These are phyloP conservation scores for Fraxinus cuspidata DNA, from an alignment of 257 asterid genomes.

Conservation along the genomic window DNA sequence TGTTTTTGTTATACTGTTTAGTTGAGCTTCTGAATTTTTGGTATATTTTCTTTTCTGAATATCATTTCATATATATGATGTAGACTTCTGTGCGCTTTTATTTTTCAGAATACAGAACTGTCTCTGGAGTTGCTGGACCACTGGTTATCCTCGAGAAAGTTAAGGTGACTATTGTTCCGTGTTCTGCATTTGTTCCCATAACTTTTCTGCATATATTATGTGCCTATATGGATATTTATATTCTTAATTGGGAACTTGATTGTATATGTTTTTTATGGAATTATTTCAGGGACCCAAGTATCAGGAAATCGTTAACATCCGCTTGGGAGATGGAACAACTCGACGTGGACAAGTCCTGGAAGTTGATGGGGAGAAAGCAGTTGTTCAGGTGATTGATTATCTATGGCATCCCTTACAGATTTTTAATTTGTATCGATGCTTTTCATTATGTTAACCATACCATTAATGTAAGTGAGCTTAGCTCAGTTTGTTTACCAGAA, in stretches of 20 bases:
- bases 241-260: slow-evolving; percentile 19
- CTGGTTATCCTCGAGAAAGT: slow-evolving; percentile 98
- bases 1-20: neutral
- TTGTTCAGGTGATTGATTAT: slow-evolving; percentile 83
- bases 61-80: neutral
- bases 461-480: slow-evolving; percentile 2
- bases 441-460: neutral
- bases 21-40: neutral
- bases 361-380: slow-evolving; percentile 98
- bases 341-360: slow-evolving; percentile 98
- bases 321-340: slow-evolving; percentile 92
- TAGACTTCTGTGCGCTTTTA: neutral
- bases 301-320: slow-evolving; percentile 95
- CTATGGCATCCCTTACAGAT: slow-evolving; percentile 1
- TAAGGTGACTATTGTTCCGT: slow-evolving; percentile 55
- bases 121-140: slow-evolving; percentile 99
- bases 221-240: neutral
- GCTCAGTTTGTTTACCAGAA: slow-evolving; percentile 3
- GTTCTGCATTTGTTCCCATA: slow-evolving; percentile 16
- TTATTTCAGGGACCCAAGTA: slow-evolving; percentile 91
- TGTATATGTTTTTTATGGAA: slow-evolving; percentile 21
- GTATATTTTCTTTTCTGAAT: neutral
- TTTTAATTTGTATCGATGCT: slow-evolving; percentile 1
- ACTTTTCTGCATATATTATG: neutral
- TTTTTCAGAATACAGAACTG: slow-evolving; percentile 92